Evolutionary conservation across 2,329 filamentous ascomycete species (phyloP).

Genomic region (Drechslera avenae): DNA sequence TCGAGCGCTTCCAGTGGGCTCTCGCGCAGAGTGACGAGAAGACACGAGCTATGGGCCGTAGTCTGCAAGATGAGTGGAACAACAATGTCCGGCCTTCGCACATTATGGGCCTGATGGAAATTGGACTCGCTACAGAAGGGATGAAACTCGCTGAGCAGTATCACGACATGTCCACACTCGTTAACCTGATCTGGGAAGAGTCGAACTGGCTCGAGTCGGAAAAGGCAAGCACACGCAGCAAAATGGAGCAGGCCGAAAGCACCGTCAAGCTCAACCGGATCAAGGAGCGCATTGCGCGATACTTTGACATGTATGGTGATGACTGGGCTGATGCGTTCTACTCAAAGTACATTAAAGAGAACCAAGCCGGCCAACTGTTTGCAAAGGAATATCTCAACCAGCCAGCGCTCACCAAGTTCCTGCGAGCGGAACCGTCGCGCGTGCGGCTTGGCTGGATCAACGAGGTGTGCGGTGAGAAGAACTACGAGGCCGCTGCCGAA

Average conservation of each 20-base stretch:
- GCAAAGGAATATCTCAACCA: constrained; percentile 71
- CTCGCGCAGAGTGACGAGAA: constrained; percentile 58
- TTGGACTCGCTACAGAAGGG: constrained; percentile 62
- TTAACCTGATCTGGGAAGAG: constrained; percentile 56
- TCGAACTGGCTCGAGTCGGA: constrained; percentile 47
- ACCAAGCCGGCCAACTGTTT: constrained; percentile 58
- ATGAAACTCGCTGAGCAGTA: constrained; percentile 67
- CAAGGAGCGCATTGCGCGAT: constrained; percentile 51
- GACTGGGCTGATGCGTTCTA: constrained; percentile 79
- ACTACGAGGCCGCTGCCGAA: constrained; percentile 74
- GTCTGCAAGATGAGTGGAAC: constrained; percentile 52
- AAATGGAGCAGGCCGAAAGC: constrained; percentile 44
- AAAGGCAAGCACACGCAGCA: constrained; percentile 37
- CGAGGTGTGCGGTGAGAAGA: constrained; percentile 76
- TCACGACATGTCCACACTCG: constrained; percentile 66
- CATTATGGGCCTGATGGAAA: constrained; percentile 50
- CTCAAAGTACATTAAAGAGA: constrained; percentile 71
- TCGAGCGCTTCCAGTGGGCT: constrained; percentile 65
- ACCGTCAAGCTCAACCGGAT: constrained; percentile 51
- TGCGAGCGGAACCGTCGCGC: constrained; percentile 72
- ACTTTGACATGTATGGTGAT: constrained; percentile 69
- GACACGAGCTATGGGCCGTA: constrained; percentile 54
- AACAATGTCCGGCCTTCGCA: constrained; percentile 49
- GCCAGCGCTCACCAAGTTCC: constrained; percentile 74
- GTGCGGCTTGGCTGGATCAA: constrained; percentile 94